Conservation (phyloP, 2,329 filamentous ascomycete species). For the Lasiodiplodia sp. region DNA sequence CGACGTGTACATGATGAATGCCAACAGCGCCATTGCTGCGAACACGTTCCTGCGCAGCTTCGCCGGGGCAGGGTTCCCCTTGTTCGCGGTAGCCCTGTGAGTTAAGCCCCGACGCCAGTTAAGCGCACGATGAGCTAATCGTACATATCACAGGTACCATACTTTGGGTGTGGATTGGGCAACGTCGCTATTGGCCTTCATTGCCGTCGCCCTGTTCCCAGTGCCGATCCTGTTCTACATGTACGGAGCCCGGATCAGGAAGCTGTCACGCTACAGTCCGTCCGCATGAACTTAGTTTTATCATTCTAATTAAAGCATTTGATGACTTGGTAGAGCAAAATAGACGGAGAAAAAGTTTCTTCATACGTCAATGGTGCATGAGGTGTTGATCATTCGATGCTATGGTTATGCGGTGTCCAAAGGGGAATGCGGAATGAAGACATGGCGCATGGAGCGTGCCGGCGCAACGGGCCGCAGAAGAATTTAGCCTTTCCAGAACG, state of each 20-base stretch:
- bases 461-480: neutral
- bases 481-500: neutral
- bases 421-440: neutral
- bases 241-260: slow-evolving; percentile 43
- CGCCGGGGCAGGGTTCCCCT: slow-evolving; percentile 36
- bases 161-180: slow-evolving; percentile 47
- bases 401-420: no score
- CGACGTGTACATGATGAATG: slow-evolving; percentile 51
- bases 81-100: slow-evolving; percentile 35
- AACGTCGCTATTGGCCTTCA: slow-evolving; percentile 42
- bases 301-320: neutral
- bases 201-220: slow-evolving; percentile 43
- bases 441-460: neutral
- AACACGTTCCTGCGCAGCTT: slow-evolving; percentile 37
- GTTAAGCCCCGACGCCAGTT: slow-evolving; percentile 2
- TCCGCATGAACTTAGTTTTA: neutral
- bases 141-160: slow-evolving; percentile 37
- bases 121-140: neutral
- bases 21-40: slow-evolving; percentile 39
- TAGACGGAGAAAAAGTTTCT: no score
- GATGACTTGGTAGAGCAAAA: neutral
- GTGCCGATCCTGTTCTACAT: slow-evolving; percentile 47
- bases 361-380: neutral
- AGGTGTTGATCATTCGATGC: no score
- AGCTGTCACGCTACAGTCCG: slow-evolving; percentile 28